Base-by-base conservation (phyloP, 2,329 filamentous ascomycete species). In the Colletotrichum plurivorum region DNA sequence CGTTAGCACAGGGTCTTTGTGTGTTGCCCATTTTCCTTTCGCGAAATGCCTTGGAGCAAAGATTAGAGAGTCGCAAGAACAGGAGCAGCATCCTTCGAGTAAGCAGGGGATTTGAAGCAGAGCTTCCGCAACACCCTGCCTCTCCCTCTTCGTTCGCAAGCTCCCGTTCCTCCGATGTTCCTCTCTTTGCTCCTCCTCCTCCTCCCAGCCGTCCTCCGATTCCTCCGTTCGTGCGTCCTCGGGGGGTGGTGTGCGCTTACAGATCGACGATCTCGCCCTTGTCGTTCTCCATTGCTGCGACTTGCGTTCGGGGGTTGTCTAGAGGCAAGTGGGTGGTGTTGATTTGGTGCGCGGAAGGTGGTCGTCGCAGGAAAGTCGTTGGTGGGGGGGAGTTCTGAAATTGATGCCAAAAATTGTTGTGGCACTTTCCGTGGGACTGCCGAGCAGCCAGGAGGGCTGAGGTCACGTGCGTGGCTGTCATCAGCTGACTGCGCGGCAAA, bases 181-280 rank as follows among this genome's bases (percentile, higher is more conserved):
- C 7, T 18, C 7, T 8, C 10, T 7, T 2, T 16, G 9, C 36
- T 15, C 13, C 12, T 15, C 8, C 15, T 49, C 46, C 36, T 45
- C 46, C 15, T 55, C 6, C 20, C 8, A 20, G 4, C 20, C n/a
- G 25, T n/a, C 31, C 52, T 54, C 52, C 52, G 20, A 39, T 10
- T 10, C 18, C n/a, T 45, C 20, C n/a, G 5, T 25, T 65, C 48
- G 56, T 39, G 25, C 41, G 67, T 9, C 45, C 63, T 69, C 61
- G 69, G 22, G 53, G 73, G 69, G 68, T 70, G 31, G 31, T 36
- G 8, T 36, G 31, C 76, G 86, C 92, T 86, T 92, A 97, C 94
- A 97, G 94, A 89, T 98, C 95, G 85, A 98, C 96, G 88, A 98
- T 95, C 87, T 98, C 94, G 89, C 95, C 95, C 88, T 94, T 94